These are phyloP conservation scores for Sphenostylis stenocarpa DNA, from an alignment of 306 rosid genomes.

Conservation along the genomic window DNA sequence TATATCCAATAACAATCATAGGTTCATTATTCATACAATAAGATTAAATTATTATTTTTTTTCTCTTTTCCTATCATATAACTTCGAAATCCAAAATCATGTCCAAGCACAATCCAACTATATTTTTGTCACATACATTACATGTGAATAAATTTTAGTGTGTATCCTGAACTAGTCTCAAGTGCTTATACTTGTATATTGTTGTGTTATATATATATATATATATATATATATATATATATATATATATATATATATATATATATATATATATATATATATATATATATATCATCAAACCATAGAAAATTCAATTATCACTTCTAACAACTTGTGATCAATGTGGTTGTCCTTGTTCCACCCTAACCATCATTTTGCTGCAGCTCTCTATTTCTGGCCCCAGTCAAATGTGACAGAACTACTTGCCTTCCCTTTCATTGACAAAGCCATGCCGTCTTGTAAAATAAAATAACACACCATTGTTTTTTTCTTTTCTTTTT, in stretches of 20 bases:
- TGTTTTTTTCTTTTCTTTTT: neutral
- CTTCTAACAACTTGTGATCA: conserved; percentile 1
- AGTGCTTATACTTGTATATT: conserved; percentile 26
- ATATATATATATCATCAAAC: conserved; percentile 22
- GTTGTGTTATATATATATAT: too few relatives aligned
- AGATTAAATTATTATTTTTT: too few relatives aligned
- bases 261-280: too few relatives aligned
- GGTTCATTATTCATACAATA: too few relatives aligned
- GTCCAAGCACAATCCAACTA: neutral
- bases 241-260: too few relatives aligned
- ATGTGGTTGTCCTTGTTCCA: conserved; percentile 24
- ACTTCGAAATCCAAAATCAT: conserved; percentile 7
- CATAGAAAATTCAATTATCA: conserved; percentile 5
- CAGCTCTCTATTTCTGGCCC: conserved; percentile 22
- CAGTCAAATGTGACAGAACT: neutral
- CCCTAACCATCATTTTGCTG: conserved; percentile 11
- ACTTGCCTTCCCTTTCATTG: conserved; percentile 2
- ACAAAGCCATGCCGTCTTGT: neutral
- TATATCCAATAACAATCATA: too few relatives aligned
- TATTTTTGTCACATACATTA: conserved; percentile 1
- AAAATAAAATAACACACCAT: conserved; percentile 11
- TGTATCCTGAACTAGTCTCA: conserved; percentile 11
- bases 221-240: too few relatives aligned
- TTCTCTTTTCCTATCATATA: too few relatives aligned
- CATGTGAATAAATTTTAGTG: neutral